Conservation (phyloP, 2,329 filamentous ascomycete species). For the Stylonectria norvegica region DNA sequence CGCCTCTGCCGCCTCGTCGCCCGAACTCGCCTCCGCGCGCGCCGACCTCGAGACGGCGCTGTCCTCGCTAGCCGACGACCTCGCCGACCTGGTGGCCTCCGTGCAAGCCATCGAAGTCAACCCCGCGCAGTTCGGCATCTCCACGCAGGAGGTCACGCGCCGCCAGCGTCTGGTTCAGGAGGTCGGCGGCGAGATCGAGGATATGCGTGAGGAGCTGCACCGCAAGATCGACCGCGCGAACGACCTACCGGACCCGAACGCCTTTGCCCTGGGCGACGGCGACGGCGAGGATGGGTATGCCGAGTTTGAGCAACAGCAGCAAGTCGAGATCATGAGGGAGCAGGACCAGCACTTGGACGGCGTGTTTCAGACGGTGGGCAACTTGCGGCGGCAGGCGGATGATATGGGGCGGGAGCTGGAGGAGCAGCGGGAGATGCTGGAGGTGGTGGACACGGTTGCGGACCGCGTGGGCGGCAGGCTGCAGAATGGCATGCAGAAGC, state of each 20-base stretch:
- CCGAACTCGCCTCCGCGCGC: constrained; percentile 79
- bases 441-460: constrained; percentile 77
- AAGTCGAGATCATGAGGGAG: constrained; percentile 87
- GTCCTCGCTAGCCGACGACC: constrained; percentile 71
- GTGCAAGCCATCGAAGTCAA: constrained; percentile 85
- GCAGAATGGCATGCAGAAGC: constrained; percentile 80
- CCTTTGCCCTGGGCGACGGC: constrained; percentile 52
- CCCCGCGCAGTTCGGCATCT: constrained; percentile 82
- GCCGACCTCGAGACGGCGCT: constrained; percentile 65
- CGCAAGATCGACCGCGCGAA: constrained; percentile 46
- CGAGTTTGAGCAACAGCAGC: constrained; percentile 86
- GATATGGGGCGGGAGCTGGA: constrained; percentile 96
- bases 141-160: constrained; percentile 75
- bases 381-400: constrained; percentile 82
- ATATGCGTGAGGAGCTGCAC: constrained; percentile 80
- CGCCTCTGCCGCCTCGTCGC: constrained; percentile 65
- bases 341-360: constrained; percentile 92
- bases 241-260: constrained; percentile 52
- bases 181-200: constrained; percentile 81
- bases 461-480: constrained; percentile 85
- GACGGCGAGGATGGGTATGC: constrained; percentile 57
- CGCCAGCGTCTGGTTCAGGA: constrained; percentile 82
- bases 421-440: constrained; percentile 86
- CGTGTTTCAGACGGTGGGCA: constrained; percentile 90
- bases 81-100: constrained; percentile 82